Base-by-base conservation (phyloP, 164 flowering plant genomes). In the Sedum album region DNA sequence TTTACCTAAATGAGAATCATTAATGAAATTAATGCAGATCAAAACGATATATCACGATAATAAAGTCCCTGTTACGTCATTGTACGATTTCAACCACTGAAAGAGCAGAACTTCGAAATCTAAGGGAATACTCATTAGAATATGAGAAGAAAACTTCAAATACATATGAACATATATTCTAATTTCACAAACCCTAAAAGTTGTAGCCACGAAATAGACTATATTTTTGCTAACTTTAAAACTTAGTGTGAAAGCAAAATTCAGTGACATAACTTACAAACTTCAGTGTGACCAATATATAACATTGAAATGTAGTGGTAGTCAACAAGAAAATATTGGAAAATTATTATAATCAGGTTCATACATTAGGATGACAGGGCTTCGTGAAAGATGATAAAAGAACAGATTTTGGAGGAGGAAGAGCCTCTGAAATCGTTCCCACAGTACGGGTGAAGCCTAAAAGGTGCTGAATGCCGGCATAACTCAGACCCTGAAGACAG, bases 331-430 rank as follows among this genome's bases (percentile, higher is more conserved):
- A 67, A 53, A 20, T 10, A 57, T 10, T 57, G 31, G 53, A 41
- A 7, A 66, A 30, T 35, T 35, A 57, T 68, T 25, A 69, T 31
- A 55, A 55, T 69, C 60, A 69, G 4, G 14, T 60, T 72, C 86
- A 74, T 80, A 88, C 93, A 80, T 89, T 73, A 42, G 82, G 76
- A 11, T 83, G 82, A 75, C 82, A 75, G 46, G 86, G 89, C 46
- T 73, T 42, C 72, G 71, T 62, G 80, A 87, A 87, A 60, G 95
- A 80, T 17, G 88, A 80, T 14, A 85, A 66, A 51, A 91, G 87
- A 71, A 75, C 71, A 31, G 93, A 87, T 81, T 78, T 78, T 69
- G 90, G 84, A 31, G 93, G 97, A 36, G 95, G 90, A 72, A 91
- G 85, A 68, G 85, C 80, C 67, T 77, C 81, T 8, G 71, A 53